A percentile compares a stretch with the other conserved stretches of the same genome.
Evolutionary conservation across 768 basidiomycete species (phyloP).

Genomic region (Termitomyces sp.): DNA sequence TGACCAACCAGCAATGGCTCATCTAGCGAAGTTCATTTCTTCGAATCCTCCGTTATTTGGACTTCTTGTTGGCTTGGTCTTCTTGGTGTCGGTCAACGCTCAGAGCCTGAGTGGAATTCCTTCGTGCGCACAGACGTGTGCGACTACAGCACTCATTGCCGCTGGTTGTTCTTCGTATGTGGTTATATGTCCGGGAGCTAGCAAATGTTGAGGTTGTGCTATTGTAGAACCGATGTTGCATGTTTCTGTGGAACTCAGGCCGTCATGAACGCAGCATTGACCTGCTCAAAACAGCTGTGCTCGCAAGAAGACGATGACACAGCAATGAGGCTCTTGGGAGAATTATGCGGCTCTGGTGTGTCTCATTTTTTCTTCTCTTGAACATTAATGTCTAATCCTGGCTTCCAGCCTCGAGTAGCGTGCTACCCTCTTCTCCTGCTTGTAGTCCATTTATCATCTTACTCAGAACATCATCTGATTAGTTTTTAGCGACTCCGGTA

Average conservation of each 20-base stretch:
- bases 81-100: neutral
- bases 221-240: neutral
- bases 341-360: neutral
- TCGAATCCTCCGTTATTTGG: neutral
- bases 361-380: neutral
- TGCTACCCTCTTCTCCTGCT: neutral
- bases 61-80: neutral
- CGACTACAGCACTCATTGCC: neutral
- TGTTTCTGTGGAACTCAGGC: neutral
- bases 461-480: neutral
- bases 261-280: too few relatives aligned
- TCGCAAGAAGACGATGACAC: neutral
- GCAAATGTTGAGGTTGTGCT: neutral
- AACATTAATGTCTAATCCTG: neutral
- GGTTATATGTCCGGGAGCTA: neutral
- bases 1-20: neutral
- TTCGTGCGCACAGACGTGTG: neutral
- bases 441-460: neutral
- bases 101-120: neutral
- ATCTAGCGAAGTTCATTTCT: neutral
- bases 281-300: neutral
- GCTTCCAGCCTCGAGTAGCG: neutral
- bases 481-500: neutral
- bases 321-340: neutral
- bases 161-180: neutral